A percentile compares a stretch with the other conserved stretches of the same genome.
phyloP scores from a whole-genome alignment of 805 yeast species.

The Wickerhamomyces canadensis region DNA sequence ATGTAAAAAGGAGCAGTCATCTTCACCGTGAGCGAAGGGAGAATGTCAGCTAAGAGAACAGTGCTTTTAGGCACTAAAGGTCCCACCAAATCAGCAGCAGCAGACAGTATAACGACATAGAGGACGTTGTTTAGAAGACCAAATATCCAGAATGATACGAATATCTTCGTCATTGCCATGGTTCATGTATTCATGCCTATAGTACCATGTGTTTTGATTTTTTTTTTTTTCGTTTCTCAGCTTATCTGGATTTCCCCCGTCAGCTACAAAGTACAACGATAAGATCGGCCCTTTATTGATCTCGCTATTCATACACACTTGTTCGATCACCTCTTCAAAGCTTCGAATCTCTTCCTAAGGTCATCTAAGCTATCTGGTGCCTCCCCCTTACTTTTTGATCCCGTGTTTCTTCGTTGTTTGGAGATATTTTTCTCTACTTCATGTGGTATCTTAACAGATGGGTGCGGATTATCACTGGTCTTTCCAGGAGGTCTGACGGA shows the following conservation, averaged over 20 bases:
- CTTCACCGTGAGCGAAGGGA: slow-evolving; percentile 76
- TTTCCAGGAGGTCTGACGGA: slow-evolving; percentile 37
- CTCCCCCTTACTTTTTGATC: slow-evolving; percentile 18
- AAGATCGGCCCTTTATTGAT: no score
- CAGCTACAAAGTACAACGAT: no score
- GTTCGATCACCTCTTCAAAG: slow-evolving; percentile 44
- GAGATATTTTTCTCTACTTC: slow-evolving; percentile 33
- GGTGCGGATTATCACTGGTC: slow-evolving; percentile 34
- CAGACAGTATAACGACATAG: slow-evolving; percentile 85
- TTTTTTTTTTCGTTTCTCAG: not conserved
- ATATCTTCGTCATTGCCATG: slow-evolving; percentile 21
- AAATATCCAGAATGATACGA: slow-evolving; percentile 66
- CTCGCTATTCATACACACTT: not conserved
- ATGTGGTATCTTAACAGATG: slow-evolving; percentile 34
- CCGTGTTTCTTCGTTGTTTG: slow-evolving; percentile 21
- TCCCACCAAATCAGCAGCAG: slow-evolving; percentile 91
- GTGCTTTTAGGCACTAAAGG: slow-evolving; percentile 76
- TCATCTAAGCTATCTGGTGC: slow-evolving; percentile 52
- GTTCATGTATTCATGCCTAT: not conserved
- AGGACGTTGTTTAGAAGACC: slow-evolving; percentile 86
- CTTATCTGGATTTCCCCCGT: not conserved
- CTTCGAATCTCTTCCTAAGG: slow-evolving; percentile 69
- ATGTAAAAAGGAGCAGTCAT: slow-evolving; percentile 73
- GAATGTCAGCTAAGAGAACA: slow-evolving; percentile 78
- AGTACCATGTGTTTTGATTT: not conserved